Evolutionary conservation across 768 basidiomycete genomes (phyloP).

Genomic region (Suillus hirtellus): DNA sequence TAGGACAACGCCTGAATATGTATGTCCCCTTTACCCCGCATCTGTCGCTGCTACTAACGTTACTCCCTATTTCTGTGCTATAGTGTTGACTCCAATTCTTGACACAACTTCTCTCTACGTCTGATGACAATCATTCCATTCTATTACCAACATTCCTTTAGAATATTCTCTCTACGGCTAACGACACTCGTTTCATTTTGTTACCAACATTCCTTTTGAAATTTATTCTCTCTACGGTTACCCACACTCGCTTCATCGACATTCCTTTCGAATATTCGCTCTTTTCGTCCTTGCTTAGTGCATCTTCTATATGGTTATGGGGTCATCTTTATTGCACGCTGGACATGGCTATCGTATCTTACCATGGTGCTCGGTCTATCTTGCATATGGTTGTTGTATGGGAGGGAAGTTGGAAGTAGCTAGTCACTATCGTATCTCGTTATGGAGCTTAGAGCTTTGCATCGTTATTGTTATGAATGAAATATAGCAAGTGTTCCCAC

Average conservation of each 20-base stretch:
- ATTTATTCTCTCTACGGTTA: no score
- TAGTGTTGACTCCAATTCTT: not conserved
- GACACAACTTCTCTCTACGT: not conserved
- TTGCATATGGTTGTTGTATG: no score
- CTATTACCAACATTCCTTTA: not conserved
- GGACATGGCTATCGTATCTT: no score
- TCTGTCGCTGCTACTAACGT: not conserved
- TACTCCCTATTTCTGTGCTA: not conserved
- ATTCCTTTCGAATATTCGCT: not conserved
- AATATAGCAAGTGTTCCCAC: no score
- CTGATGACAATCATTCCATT: not conserved
- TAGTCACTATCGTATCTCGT: no score
- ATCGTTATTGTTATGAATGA: no score
- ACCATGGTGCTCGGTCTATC: no score
- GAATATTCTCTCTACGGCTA: no score
- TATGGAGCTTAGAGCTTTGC: no score
- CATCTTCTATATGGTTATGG: not conserved
- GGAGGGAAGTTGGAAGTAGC: no score
- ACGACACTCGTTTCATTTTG: not conserved
- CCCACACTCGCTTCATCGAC: no score
- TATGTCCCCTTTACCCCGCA: not conserved
- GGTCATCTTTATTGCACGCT: no score
- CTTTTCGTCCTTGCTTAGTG: not conserved
- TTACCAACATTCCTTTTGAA: not conserved
- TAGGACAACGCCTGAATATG: not conserved